Evolutionary conservation across 2,329 filamentous ascomycete genomes (phyloP), one percentile per base, ranked within the genome.

Genomic region (Aspergillus thermomutatus): DNA sequence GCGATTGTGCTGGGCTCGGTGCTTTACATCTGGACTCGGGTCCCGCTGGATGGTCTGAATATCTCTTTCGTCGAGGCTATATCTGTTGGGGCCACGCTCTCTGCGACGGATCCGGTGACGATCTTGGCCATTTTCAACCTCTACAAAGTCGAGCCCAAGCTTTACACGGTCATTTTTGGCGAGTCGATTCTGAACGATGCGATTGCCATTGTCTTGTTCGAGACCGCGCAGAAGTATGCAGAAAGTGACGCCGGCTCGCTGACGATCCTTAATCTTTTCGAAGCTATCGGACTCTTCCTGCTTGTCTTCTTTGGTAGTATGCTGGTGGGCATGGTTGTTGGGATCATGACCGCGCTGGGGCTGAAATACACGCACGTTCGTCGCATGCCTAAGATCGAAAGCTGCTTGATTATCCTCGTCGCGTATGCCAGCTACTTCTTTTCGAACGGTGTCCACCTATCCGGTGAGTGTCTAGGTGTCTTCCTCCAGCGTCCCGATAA

Each of bases 81-180:
- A 72, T 95, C 92, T 1, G 91, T 99, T 46, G 94, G 94, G 67
- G 94, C 94, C 47, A 99, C 94, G 0, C 84, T 99, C 31, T 97
- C 94, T 1, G 94, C 94, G 58, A 99, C 94, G 1, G 94, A 99
- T 71, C 94, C 94, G 0, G 93, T 99, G 57, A 99, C 94, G 0
- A 97, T 99, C 66, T 81, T 99, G 53, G 94, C 94, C 72, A 99
- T 99, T 66, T 99, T 99, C 84, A 97, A 97, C 75, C 90, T 94
- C 1, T 99, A 97, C 84, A 97, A 97, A 77, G 94, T 99, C 67
- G 94, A 99, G 69, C 94, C 94, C 2, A 97, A 97, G 77, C 84
- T 99, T 19, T 99, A 99, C 78, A 99, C 94, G 28, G 87, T 99
- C 72, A 99, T 99, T 64, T 99, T 99, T 74, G 94, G 94, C 71